Evolutionary conservation across 2,329 filamentous ascomycete genomes (phyloP), one percentile per base, ranked within the genome.

Genomic region (Xylariaceae sp.): DNA sequence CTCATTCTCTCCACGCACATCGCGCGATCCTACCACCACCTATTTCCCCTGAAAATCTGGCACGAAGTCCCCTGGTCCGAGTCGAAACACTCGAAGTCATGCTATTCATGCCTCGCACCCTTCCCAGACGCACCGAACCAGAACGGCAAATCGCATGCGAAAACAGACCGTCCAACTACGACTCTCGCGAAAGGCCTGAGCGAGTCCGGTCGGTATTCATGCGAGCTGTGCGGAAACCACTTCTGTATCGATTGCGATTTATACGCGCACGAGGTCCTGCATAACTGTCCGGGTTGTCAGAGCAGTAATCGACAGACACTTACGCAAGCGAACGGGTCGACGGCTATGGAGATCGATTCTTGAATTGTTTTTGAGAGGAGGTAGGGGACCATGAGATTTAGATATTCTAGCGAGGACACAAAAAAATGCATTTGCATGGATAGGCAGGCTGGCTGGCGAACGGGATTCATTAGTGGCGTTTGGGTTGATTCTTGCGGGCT

Each of bases 211-310:
- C 80, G 94, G 55, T 99, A 99, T 72, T 90, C 89, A 60, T 99
- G 94, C 73, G 84, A 88, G 66, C 86, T 88, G n/a, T 99, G 94
- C 74, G 76, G 82, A 2, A 87, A 89, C 61, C 93, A 97, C 75
- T 99, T 97, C 72, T 99, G 94, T 78, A 95, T 99, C 65, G 94
- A 99, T 73, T 99, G 94, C 73, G 94, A 99, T 73, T 86, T 97
- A 23, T 97, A 94, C 76, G 89, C 90, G 23, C 94, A 99, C 72
- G 92, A 97, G 76, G 85, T 95, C 10, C 83, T 96, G 55, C 93
- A 99, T 73, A 97, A 97, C 74, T 99, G 94, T 70, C 92, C 94
- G 0, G 93, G 93, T 0, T 99, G 94, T 73, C 88, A 85, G 73
- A 82, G 81, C 69, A 77, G 78, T 58, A 76, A 74, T 3, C 69